A percentile compares a stretch with the other conserved stretches of the same genome.
These are phyloP conservation scores for Voacanga thouarsii DNA, from an alignment of 257 asterid species.

Conservation along the genomic window DNA sequence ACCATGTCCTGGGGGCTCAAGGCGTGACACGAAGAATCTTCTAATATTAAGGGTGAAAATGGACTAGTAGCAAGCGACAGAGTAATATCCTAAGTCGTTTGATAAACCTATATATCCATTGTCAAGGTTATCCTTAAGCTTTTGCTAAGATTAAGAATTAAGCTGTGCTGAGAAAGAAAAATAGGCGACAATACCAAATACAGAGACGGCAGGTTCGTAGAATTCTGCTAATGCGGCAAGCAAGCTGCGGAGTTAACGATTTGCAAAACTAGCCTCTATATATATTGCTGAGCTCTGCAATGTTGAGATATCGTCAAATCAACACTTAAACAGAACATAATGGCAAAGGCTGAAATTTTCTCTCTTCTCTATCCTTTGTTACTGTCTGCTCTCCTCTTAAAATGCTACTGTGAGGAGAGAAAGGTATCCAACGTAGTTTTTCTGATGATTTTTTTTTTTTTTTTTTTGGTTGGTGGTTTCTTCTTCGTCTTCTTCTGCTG, in stretches of 20 bases:
- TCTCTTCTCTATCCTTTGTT: slow-evolving; percentile 15
- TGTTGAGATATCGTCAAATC: too few species aligned
- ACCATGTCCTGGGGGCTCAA: too few species aligned
- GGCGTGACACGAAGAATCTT: too few species aligned
- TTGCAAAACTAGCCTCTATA: slow-evolving; percentile 30
- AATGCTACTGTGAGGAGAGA: not conserved
- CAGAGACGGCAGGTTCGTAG: too few species aligned
- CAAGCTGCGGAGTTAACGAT: not conserved
- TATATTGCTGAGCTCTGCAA: slow-evolving; percentile 28
- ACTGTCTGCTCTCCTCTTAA: not conserved
- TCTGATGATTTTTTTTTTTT: not conserved
- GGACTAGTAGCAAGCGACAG: too few species aligned
- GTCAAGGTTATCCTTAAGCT: too few species aligned
- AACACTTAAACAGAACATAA: slow-evolving; percentile 6
- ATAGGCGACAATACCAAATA: not conserved
- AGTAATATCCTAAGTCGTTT: too few species aligned
- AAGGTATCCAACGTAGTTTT: not conserved
- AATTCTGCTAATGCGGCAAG: not conserved
- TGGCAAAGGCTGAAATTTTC: slow-evolving; percentile 45
- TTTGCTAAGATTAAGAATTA: too few species aligned
- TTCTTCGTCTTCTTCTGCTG: too few species aligned
- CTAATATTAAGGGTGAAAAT: too few species aligned
- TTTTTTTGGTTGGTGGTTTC: not conserved
- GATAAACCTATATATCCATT: too few species aligned
- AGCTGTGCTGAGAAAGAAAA: not conserved